Evolutionary conservation across 2,329 filamentous ascomycete species (phyloP).

Genomic region (Dothistroma pini): DNA sequence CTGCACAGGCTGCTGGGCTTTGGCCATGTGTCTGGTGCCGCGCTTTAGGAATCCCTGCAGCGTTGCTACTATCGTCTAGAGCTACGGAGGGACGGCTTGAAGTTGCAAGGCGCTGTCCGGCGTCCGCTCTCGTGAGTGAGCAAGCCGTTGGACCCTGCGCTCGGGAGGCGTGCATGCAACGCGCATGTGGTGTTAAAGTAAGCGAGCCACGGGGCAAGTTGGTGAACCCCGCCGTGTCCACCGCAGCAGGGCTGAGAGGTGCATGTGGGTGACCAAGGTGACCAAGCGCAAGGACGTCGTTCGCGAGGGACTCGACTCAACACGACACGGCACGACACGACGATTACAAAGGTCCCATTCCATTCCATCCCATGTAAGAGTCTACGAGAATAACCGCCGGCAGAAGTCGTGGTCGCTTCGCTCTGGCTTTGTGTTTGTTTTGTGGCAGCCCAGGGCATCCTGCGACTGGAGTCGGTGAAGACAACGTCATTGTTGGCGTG

Average conservation of each 20-base stretch:
- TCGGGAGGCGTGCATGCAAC: constrained; percentile 8
- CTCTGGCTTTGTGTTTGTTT: neutral
- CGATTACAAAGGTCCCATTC: constrained; percentile 10
- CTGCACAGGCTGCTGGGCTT: constrained; percentile 14
- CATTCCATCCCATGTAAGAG: neutral
- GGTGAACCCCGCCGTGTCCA: constrained; percentile 7
- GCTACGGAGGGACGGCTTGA: neutral
- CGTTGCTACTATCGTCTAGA: constrained; percentile 11
- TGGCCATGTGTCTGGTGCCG: constrained; percentile 17
- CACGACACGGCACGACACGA: too few species aligned
- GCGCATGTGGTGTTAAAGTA: neutral
- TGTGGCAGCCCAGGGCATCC: neutral
- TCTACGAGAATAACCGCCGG: constrained; percentile 8
- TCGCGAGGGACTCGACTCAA: constrained; percentile 2
- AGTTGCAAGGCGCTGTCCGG: neutral
- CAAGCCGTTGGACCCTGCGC: constrained; percentile 9
- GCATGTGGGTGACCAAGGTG: too few species aligned
- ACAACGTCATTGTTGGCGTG: constrained; percentile 3
- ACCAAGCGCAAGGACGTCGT: neutral
- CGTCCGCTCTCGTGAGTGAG: constrained; percentile 1
- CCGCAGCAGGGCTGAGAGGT: constrained; percentile 8
- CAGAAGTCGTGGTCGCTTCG: constrained; percentile 7
- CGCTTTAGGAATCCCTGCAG: constrained; percentile 10
- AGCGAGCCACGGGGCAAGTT: constrained; percentile 2
- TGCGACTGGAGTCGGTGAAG: constrained; percentile 10